A percentile compares a stretch with the other conserved stretches of the same genome.
phyloP scores from a whole-genome alignment of 257 asterid species.

The Scutellaria baicalensis region DNA sequence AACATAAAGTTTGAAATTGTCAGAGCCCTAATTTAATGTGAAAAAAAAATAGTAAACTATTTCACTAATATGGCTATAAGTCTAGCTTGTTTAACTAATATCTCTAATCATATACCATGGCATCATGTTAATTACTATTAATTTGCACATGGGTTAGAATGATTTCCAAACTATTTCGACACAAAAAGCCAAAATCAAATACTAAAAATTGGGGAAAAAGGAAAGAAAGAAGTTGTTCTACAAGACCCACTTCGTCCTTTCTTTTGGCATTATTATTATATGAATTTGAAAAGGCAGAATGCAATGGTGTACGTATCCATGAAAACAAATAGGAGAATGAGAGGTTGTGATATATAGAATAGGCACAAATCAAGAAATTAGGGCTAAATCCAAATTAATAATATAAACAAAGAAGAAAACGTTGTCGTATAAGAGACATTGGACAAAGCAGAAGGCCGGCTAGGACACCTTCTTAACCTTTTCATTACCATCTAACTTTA shows the following conservation, averaged over 20 bases:
- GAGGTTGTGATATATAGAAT: conserved; percentile 27
- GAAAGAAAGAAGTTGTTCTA: neutral
- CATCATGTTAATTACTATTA: too few relatives aligned
- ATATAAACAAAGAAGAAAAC: neutral
- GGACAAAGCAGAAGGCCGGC: conserved; percentile 69
- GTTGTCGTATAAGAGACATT: conserved; percentile 31
- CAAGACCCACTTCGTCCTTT: too few relatives aligned
- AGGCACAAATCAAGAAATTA: conserved; percentile 18
- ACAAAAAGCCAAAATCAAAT: neutral
- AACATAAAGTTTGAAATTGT: too few relatives aligned
- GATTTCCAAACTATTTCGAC: neutral
- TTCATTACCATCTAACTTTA: conserved; percentile 17
- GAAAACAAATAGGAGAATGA: conserved; percentile 34
- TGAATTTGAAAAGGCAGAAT: too few relatives aligned
- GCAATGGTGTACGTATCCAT: neutral
- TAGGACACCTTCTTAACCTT: conserved; percentile 44
- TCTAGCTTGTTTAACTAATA: too few relatives aligned
- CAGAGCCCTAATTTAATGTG: too few relatives aligned
- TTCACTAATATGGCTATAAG: too few relatives aligned
- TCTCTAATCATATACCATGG: too few relatives aligned
- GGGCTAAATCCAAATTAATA: conserved; percentile 7
- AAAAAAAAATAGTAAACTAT: too few relatives aligned
- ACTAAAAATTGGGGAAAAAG: too few relatives aligned
- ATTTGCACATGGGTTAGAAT: too few relatives aligned
- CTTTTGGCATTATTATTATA: too few relatives aligned